Percentiles rank a stretch among this genome's conserved stretches.
These are phyloP conservation scores for Kondoa subrosea DNA, from an alignment of 768 basidiomycete genomes.

Conservation along the genomic window DNA sequence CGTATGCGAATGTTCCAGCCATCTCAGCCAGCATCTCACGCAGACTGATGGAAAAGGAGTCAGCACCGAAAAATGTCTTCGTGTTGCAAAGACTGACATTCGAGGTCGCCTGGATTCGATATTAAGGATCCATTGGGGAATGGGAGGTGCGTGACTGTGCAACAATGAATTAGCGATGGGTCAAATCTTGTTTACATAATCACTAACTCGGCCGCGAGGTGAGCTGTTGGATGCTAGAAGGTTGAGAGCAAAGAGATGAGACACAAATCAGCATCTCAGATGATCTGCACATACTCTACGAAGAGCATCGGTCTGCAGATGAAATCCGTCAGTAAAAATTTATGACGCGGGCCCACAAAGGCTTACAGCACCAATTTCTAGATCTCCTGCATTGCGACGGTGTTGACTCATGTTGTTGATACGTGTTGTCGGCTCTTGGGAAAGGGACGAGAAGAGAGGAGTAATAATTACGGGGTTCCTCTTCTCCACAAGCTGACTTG, in stretches of 20 bases:
- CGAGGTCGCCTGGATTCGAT: neutral
- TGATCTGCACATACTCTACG: too few species aligned
- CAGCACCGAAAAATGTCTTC: neutral
- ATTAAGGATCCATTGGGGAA: neutral
- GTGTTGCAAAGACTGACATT: neutral
- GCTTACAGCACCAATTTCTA: neutral
- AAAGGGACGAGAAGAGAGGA: neutral
- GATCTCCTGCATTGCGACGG: neutral
- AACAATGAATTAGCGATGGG: too few species aligned
- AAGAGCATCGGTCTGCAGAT: neutral
- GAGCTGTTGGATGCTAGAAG: neutral
- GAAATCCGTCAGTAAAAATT: neutral
- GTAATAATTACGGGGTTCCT: neutral
- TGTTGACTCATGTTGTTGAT: conserved; percentile 1
- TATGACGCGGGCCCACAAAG: neutral
- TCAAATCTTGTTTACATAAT: too few species aligned
- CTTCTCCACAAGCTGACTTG: too few species aligned
- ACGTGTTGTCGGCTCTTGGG: too few species aligned
- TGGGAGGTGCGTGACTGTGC: neutral
- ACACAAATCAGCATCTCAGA: too few species aligned
- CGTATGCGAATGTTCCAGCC: neutral
- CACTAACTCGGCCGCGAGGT: neutral
- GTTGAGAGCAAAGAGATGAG: too few species aligned
- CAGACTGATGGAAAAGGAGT: neutral
- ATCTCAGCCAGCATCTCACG: neutral